phyloP scores from a whole-genome alignment of 805 yeast genomes.

The Saturnispora gosingensis region DNA sequence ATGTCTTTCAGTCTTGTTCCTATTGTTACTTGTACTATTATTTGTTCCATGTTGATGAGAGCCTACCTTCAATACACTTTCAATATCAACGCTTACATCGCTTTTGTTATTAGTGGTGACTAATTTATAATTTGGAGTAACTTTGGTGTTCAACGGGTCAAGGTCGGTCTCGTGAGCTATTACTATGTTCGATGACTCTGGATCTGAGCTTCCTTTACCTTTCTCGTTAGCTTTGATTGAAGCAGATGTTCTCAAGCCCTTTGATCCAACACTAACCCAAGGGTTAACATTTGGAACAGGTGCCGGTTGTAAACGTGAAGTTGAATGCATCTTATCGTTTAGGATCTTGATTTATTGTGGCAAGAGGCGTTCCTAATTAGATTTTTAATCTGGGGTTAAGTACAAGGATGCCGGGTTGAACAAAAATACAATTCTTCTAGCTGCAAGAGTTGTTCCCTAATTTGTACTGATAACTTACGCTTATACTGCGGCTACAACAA shows the following conservation, averaged over 20 bases:
- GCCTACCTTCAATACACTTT: not conserved
- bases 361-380: not conserved
- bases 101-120: not conserved
- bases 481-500: not conserved
- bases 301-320: conserved; percentile 18
- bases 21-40: not conserved
- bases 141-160: not conserved
- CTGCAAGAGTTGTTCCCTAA: not conserved
- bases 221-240: not conserved
- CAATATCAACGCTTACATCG: not conserved
- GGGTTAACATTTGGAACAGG: conserved; percentile 24
- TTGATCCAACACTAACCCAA: conserved; percentile 14
- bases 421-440: not conserved
- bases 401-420: not conserved
- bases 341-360: not conserved
- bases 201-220: not conserved
- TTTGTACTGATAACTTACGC: not conserved
- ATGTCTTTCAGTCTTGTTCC: not conserved
- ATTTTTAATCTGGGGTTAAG: not conserved
- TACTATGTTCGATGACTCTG: not conserved
- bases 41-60: not conserved
- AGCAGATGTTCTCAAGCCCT: conserved; percentile 1
- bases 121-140: not conserved
- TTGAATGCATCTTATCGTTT: not conserved
- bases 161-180: not conserved